Evolutionary conservation across 257 asterid genomes (phyloP).

Genomic region (Fraxinus excelsior): DNA sequence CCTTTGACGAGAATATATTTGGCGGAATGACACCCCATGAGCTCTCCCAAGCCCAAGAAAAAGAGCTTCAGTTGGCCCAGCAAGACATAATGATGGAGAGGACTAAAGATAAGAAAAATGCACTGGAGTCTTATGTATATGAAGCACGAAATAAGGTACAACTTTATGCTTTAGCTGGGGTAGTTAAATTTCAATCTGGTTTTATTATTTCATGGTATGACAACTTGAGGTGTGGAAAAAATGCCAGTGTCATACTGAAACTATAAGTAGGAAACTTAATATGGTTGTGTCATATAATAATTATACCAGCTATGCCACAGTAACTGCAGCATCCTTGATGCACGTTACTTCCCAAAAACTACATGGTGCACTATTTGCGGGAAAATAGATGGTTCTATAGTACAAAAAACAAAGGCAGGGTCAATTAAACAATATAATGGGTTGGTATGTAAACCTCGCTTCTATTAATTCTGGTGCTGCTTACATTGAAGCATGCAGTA

Average conservation of each 20-base stretch:
- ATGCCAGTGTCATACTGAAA: slow-evolving; percentile 4
- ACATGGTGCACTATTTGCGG: neutral
- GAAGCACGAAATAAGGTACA: slow-evolving; percentile 89
- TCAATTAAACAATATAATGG: neutral
- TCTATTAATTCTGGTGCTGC: slow-evolving; percentile 10
- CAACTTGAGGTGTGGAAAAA: slow-evolving; percentile 16
- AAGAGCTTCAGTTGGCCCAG: slow-evolving; percentile 67
- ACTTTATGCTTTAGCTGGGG: slow-evolving; percentile 12
- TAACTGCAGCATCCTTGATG: neutral
- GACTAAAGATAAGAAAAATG: slow-evolving; percentile 93
- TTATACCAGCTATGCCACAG: neutral
- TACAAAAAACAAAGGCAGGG: neutral
- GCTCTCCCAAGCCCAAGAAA: slow-evolving; percentile 65
- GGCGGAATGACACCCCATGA: slow-evolving; percentile 70
- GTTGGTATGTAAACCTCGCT: neutral
- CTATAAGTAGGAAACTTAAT: neutral
- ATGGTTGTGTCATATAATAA: neutral
- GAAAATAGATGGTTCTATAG: neutral
- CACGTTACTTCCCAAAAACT: neutral
- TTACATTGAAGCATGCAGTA: neutral
- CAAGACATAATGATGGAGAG: slow-evolving; percentile 84
- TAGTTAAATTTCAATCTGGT: slow-evolving; percentile 9
- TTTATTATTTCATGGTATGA: neutral
- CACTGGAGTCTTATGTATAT: slow-evolving; percentile 90
- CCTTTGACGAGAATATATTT: slow-evolving; percentile 53